phyloP scores from a whole-genome alignment of 331 rosid genomes.

The Quercus phellos region DNA sequence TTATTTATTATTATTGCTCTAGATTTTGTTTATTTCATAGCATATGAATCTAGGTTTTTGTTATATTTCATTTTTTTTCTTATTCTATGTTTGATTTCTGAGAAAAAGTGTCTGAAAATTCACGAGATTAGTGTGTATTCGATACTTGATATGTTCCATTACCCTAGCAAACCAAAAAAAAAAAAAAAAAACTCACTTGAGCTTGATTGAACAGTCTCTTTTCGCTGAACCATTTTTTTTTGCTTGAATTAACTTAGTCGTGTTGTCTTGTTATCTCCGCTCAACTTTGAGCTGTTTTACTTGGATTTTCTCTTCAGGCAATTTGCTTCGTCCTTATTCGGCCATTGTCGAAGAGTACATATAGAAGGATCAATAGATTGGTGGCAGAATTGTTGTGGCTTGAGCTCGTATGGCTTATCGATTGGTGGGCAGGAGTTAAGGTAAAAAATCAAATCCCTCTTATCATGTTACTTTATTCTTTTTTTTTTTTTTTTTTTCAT shows the following conservation, averaged over 20 bases:
- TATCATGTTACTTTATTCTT: not conserved
- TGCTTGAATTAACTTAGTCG: not conserved
- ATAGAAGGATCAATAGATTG: conserved; percentile 77
- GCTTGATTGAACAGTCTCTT: not conserved
- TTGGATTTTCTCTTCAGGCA: conserved; percentile 50
- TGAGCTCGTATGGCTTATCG: conserved; percentile 84
- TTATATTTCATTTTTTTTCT: not conserved
- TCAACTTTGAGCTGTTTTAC: too few species aligned
- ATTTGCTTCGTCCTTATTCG: conserved; percentile 62
- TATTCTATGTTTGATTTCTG: not conserved
- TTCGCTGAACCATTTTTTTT: not conserved
- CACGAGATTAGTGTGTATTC: not conserved
- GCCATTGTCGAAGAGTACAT: conserved; percentile 68
- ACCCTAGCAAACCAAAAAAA: not conserved
- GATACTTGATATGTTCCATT: not conserved
- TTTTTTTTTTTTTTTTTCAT: not conserved
- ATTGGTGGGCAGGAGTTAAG: conserved; percentile 99
- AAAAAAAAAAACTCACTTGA: not conserved
- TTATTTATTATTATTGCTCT: not conserved
- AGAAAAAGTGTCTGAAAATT: not conserved
- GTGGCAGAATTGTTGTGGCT: conserved; percentile 90
- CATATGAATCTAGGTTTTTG: conserved; percentile 16
- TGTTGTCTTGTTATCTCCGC: not conserved
- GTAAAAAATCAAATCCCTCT: conserved; percentile 25
- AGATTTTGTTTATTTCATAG: not conserved